Percentiles rank a stretch among this genome's conserved stretches.
Evolutionary conservation across 768 basidiomycete genomes (phyloP).

Genomic region (Lentinula sp.): DNA sequence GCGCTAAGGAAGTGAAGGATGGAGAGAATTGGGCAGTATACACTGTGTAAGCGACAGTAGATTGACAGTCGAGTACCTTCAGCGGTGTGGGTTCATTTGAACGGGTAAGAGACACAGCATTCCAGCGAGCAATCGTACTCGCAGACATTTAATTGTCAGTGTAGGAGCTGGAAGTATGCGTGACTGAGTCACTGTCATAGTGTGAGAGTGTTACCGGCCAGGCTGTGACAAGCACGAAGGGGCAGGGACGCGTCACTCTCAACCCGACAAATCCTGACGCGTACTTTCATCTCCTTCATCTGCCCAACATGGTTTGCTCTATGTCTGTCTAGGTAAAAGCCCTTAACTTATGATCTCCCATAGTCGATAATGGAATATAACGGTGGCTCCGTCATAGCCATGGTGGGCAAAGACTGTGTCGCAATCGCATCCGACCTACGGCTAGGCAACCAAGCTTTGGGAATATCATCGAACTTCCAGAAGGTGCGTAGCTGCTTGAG

Average conservation of each 20-base stretch:
- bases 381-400: slow-evolving; percentile 98
- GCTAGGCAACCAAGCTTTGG: slow-evolving; percentile 81
- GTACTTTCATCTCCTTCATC: slow-evolving; percentile 7
- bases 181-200: background rate
- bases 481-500: slow-evolving; percentile 51
- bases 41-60: slow-evolving; percentile 34
- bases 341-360: slow-evolving; percentile 8
- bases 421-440: slow-evolving; percentile 96
- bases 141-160: slow-evolving; percentile 44
- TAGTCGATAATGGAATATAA: slow-evolving; percentile 91
- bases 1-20: slow-evolving; percentile 53
- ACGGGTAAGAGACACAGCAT: slow-evolving; percentile 50
- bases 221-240: background rate
- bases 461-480: slow-evolving; percentile 89
- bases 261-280: background rate
- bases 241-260: slow-evolving; percentile 3
- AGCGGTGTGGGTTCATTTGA: slow-evolving; percentile 18
- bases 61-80: slow-evolving; percentile 68
- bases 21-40: slow-evolving; percentile 50
- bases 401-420: slow-evolving; percentile 98
- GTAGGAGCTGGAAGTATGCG: background rate
- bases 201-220: background rate
- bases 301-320: slow-evolving; percentile 17
- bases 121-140: slow-evolving; percentile 64
- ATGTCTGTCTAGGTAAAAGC: background rate